phyloP scores from a whole-genome alignment of 495 filamentous ascomycete species.

The Penicillium ochrochloron region DNA sequence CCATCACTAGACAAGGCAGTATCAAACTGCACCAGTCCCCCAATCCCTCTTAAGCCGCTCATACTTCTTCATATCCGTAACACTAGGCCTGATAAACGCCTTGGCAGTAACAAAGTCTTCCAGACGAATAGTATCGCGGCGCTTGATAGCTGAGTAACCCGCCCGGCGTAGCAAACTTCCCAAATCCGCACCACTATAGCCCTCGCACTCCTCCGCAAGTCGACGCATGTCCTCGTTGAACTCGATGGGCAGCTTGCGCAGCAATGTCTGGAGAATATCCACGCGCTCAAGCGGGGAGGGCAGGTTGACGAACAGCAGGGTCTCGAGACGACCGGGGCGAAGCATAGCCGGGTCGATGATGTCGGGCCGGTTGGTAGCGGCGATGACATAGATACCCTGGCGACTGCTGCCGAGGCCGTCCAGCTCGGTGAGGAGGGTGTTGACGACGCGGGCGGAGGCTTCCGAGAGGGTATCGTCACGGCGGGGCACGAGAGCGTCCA shows the following conservation, averaged over 20 bases:
- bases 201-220: conserved; percentile 76
- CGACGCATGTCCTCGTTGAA: conserved; percentile 49
- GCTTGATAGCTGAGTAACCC: conserved; percentile 73
- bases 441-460: conserved; percentile 86
- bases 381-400: conserved; percentile 90
- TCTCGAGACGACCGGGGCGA: conserved; percentile 87
- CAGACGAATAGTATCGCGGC: conserved; percentile 61
- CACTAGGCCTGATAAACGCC: conserved; percentile 74
- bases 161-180: conserved; percentile 76
- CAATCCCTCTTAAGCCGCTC: conserved; percentile 59
- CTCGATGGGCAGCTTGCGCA: conserved; percentile 63
- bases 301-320: conserved; percentile 86
- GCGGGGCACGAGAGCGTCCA: conserved; percentile 88
- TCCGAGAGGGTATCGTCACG: conserved; percentile 83
- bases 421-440: conserved; percentile 94
- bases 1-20: neutral
- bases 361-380: conserved; percentile 92
- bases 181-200: conserved; percentile 90
- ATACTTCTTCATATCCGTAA: conserved; percentile 76
- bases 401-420: conserved; percentile 80
- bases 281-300: conserved; percentile 78
- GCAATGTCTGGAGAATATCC: conserved; percentile 81
- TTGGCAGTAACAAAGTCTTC: conserved; percentile 81
- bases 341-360: conserved; percentile 97
- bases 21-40: conserved; percentile 44